Base-by-base conservation (phyloP, 768 basidiomycete species). In the Mycena filopes region DNA sequence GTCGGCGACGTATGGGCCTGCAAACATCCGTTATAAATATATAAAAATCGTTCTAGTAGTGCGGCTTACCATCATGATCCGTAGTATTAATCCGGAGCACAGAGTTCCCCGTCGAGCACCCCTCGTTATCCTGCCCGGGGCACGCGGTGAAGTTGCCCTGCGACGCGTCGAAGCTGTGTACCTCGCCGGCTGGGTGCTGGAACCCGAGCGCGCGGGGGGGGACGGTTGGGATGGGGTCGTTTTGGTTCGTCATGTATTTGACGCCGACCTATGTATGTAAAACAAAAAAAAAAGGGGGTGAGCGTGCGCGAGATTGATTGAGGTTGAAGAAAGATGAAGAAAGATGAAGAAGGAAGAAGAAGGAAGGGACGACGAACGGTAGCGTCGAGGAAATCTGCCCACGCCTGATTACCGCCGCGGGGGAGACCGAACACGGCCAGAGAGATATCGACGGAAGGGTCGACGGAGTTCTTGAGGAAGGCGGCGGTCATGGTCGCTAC, bases 401-500 rank as follows among this genome's bases (percentile, higher is more conserved):
- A 83, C 2, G 68, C 79, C 62, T 80, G 70, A 70, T 85, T 81
- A 0, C 83, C 83, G 21, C 78, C 78, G 3, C 83, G 75, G 0
- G 83, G 84, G 20, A 81, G 75, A 20, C 82, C 82, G 59, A 81
- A 83, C 23, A 78, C 75, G 13, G 76, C 75, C 1, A 79, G 75
- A 4, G 67, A 75, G 60, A 84, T 66, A 1, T 66, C 25, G 20
- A 80, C 65, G 16, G 75, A 75, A 2, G 77, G 58, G 48, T 76
- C 74, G 38, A 84, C 76, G 15, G 73, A 59, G 60, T 74, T 71
- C 36, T 72, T 74, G 43, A 85, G 75, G 72, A 81, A 75, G 43
- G 81, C 70, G 4, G 78, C 79, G 67, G 83, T 83, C 63, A 85
- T 76, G 33, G 77, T 75, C n/a, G 83, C 81, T 40, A 85, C 75